Evolutionary conservation across 2,329 filamentous ascomycete species (phyloP).

Genomic region (Cryphonectria radicalis): DNA sequence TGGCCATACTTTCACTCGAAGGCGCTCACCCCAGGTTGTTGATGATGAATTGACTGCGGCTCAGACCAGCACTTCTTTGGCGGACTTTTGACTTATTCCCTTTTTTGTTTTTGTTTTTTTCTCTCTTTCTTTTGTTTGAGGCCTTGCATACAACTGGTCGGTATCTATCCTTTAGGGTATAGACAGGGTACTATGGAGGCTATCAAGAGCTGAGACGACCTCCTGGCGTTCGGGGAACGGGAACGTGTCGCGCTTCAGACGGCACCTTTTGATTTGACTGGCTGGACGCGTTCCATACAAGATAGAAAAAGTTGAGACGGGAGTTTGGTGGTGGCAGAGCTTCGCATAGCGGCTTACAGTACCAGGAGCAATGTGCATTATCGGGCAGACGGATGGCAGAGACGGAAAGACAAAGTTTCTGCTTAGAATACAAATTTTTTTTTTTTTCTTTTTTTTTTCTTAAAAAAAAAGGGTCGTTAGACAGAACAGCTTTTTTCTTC

Average conservation of each 20-base stretch:
- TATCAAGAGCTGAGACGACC: slow-evolving; percentile 63
- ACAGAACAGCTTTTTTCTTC: neutral
- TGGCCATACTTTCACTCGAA: neutral
- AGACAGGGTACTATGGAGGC: slow-evolving; percentile 42
- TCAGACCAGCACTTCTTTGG: neutral
- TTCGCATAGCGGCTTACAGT: slow-evolving; percentile 11
- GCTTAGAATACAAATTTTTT: slow-evolving; percentile 3
- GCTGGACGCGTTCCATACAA: neutral
- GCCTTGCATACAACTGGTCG: slow-evolving; percentile 18
- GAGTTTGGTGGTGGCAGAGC: neutral
- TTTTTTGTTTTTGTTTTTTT: slow-evolving; percentile 21
- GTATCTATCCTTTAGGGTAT: slow-evolving; percentile 34
- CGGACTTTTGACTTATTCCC: neutral
- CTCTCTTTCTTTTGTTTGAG: neutral
- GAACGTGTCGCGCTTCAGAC: slow-evolving; percentile 10
- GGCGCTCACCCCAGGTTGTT: neutral
- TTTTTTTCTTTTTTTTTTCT: no score
- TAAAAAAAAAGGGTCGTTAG: neutral
- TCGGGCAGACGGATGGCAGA: neutral
- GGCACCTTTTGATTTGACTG: slow-evolving; percentile 26
- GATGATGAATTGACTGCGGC: neutral
- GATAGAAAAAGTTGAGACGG: neutral
- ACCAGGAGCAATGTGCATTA: slow-evolving; percentile 1
- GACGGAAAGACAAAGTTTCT: neutral
- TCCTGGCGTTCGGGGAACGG: slow-evolving; percentile 41